Evolutionary conservation across 139 green algal species (phyloP).

Genomic region (Chlamydomonas applanata): DNA sequence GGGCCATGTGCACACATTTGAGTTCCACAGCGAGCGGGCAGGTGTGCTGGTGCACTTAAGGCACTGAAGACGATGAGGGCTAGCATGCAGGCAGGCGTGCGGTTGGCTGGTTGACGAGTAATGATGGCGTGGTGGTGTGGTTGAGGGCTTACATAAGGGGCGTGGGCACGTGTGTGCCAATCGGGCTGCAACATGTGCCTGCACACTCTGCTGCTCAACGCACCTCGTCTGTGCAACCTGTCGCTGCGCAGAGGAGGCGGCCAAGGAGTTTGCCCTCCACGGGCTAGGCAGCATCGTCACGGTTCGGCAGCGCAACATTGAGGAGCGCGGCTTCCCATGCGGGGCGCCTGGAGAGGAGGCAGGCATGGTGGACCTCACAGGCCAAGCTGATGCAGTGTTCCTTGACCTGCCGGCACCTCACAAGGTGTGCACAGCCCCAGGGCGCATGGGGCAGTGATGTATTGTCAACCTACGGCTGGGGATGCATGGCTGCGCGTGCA

Average conservation of each 20-base stretch:
- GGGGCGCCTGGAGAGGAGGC: slow-evolving; percentile 20
- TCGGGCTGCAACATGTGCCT: not conserved
- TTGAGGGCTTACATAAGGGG: not conserved
- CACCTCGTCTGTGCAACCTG: slow-evolving; percentile 3
- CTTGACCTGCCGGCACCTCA: slow-evolving; percentile 93
- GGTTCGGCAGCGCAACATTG: slow-evolving; percentile 78
- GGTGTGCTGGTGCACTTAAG: slow-evolving; percentile 14
- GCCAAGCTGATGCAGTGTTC: slow-evolving; percentile 82
- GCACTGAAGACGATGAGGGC: too few species aligned
- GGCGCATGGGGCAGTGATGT: too few species aligned
- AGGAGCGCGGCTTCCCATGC: slow-evolving; percentile 82
- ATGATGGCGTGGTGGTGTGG: not conserved
- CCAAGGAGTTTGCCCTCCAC: slow-evolving; percentile 54
- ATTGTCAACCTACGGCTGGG: too few species aligned
- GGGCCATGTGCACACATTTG: slow-evolving; percentile 91
- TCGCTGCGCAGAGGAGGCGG: slow-evolving; percentile 25
- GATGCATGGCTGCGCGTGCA: too few species aligned
- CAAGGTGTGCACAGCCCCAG: slow-evolving; percentile 46
- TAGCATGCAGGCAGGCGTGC: too few species aligned
- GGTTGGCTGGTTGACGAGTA: too few species aligned
- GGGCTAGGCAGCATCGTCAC: slow-evolving; percentile 20
- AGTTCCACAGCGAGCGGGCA: slow-evolving; percentile 84
- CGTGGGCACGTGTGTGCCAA: too few species aligned
- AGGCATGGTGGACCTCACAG: slow-evolving; percentile 18
- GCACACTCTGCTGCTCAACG: not conserved